Conservation (phyloP, 1,139 yeast genomes). For the Yamadazyma trypodendri region DNA sequence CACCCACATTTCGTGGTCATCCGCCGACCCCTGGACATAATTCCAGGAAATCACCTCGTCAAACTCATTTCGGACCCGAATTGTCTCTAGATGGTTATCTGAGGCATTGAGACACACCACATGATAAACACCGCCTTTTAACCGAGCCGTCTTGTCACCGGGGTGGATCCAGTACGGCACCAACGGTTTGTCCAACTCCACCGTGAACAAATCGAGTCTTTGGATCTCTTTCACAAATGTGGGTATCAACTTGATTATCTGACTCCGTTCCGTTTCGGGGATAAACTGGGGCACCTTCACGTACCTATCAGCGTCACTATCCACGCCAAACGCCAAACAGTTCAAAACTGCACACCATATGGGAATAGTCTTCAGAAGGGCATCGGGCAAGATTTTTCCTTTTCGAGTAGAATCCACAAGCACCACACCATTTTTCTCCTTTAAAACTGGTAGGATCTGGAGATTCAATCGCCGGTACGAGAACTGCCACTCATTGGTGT, state of each 20-base stretch:
- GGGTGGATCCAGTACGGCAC: slow-evolving; percentile 76
- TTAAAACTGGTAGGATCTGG: slow-evolving; percentile 57
- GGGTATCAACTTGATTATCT: slow-evolving; percentile 51
- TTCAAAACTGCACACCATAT: slow-evolving; percentile 89
- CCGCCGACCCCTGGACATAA: slow-evolving; percentile 91
- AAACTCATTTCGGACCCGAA: slow-evolving; percentile 31
- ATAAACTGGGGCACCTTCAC: slow-evolving; percentile 53
- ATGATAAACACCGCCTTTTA: slow-evolving; percentile 11
- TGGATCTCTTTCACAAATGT: slow-evolving; percentile 47
- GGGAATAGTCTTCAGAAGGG: slow-evolving; percentile 81
- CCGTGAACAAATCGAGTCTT: slow-evolving; percentile 33
- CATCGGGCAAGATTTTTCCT: slow-evolving; percentile 85
- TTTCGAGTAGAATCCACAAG: slow-evolving; percentile 84
- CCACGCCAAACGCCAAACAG: slow-evolving; percentile 41
- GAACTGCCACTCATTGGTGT: slow-evolving; percentile 76
- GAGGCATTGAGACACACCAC: slow-evolving; percentile 66
- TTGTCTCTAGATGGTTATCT: slow-evolving; percentile 26
- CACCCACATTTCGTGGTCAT: slow-evolving; percentile 90
- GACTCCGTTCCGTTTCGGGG: slow-evolving; percentile 55
- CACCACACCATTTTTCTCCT: slow-evolving; percentile 44
- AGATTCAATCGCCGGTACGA: slow-evolving; percentile 71
- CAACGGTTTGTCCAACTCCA: slow-evolving; percentile 47
- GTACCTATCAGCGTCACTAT: slow-evolving; percentile 12
- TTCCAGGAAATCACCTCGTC: slow-evolving; percentile 20
- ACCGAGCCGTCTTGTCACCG: slow-evolving; percentile 20